These are phyloP conservation scores for Hypericum perforatum DNA, from an alignment of 345 rosid genomes.

Conservation along the genomic window DNA sequence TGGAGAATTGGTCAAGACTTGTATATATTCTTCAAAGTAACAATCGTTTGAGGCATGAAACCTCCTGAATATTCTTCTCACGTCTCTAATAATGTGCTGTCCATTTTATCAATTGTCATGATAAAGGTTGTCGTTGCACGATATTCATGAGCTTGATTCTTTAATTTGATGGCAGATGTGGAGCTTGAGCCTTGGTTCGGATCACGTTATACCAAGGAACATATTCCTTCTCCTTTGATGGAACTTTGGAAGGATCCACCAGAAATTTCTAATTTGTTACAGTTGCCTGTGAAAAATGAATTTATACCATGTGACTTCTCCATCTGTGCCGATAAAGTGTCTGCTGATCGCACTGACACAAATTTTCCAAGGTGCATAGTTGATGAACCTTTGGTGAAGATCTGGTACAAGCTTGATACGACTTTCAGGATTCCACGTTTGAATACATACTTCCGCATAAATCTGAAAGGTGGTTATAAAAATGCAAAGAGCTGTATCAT, in stretches of 20 bases:
- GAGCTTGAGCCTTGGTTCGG: constrained; percentile 88
- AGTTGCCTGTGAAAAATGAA: constrained; percentile 68
- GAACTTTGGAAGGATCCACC: constrained; percentile 72
- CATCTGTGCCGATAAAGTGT: constrained; percentile 34
- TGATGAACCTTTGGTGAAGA: constrained; percentile 69
- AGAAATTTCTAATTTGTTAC: constrained; percentile 55
- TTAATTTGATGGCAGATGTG: constrained; percentile 36
- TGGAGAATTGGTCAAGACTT: too few species aligned
- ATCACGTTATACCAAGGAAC: constrained; percentile 59
- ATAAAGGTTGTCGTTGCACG: not conserved
- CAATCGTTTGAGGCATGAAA: too few species aligned
- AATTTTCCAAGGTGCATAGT: constrained; percentile 56
- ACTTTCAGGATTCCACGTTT: constrained; percentile 84
- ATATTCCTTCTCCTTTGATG: constrained; percentile 52
- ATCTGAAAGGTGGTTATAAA: constrained; percentile 69
- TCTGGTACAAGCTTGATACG: constrained; percentile 91
- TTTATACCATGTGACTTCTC: constrained; percentile 86
- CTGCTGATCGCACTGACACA: constrained; percentile 19
- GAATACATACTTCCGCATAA: constrained; percentile 71
- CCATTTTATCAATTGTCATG: too few species aligned
- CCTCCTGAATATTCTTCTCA: too few species aligned
- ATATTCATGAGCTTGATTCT: constrained; percentile 5
- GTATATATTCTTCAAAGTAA: too few species aligned
- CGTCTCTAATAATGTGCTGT: too few species aligned
- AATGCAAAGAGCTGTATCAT: constrained; percentile 58